These are phyloP conservation scores for Peniophora sp. DNA, from an alignment of 1,284 basidiomycete genomes.

Conservation along the genomic window DNA sequence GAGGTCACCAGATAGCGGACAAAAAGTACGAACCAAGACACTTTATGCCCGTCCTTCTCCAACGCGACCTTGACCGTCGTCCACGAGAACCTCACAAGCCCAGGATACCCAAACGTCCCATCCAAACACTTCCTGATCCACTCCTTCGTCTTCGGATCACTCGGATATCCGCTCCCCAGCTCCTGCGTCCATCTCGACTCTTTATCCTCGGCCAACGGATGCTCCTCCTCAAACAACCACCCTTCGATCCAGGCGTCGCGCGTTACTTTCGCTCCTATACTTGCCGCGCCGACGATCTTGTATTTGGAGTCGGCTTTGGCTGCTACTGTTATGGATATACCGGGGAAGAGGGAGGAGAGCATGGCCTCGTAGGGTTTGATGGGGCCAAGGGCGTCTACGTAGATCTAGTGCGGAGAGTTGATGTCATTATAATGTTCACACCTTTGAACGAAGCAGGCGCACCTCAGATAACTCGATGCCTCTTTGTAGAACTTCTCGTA, in stretches of 20 bases:
- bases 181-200: slow-evolving; percentile 28
- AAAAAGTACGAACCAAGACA: slow-evolving; percentile 54
- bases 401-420: slow-evolving; percentile 50
- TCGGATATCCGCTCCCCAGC: slow-evolving; percentile 80
- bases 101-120: slow-evolving; percentile 90
- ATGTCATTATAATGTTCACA: no score
- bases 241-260: slow-evolving; percentile 84
- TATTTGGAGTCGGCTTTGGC: slow-evolving; percentile 93
- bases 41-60: slow-evolving; percentile 71
- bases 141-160: slow-evolving; percentile 88
- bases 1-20: slow-evolving; percentile 1
- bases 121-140: slow-evolving; percentile 79
- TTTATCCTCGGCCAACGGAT: slow-evolving; percentile 14
- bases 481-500: slow-evolving; percentile 72
- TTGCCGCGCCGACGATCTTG: slow-evolving; percentile 96
- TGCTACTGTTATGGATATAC: slow-evolving; percentile 82
- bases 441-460: slow-evolving; percentile 1
- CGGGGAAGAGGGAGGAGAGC: slow-evolving; percentile 74
- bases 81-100: slow-evolving; percentile 92
- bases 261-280: slow-evolving; percentile 95
- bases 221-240: slow-evolving; percentile 71
- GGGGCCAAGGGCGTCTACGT: slow-evolving; percentile 91
- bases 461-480: slow-evolving; percentile 85
- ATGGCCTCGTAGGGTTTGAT: slow-evolving; percentile 80
- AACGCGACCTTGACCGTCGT: slow-evolving; percentile 84